A percentile compares a stretch with the other conserved stretches of the same genome.
Evolutionary conservation across 441 rosid genomes (phyloP).

Genomic region (Corymbia calophylla): DNA sequence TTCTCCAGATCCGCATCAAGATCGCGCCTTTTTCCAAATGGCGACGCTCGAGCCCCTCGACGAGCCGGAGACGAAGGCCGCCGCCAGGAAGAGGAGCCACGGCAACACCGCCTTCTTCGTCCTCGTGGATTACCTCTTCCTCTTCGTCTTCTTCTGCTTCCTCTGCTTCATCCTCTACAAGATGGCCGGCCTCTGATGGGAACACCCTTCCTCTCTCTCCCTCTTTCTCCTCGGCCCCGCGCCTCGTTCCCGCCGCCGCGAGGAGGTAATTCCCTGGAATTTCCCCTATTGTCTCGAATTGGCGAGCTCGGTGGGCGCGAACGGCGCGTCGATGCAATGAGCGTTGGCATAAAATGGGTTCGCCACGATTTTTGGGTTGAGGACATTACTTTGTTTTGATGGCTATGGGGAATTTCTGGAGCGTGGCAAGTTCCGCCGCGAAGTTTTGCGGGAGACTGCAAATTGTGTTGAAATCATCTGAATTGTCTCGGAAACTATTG

Average conservation of each 20-base stretch:
- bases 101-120: conserved; percentile 55
- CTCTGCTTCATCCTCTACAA: conserved; percentile 46
- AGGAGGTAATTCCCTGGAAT: background rate
- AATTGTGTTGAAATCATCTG: background rate
- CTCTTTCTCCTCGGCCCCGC: background rate
- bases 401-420: background rate
- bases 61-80: conserved; percentile 20
- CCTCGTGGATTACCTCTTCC: conserved; percentile 58
- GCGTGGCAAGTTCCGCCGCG: background rate
- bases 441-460: background rate
- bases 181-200: conserved; percentile 30
- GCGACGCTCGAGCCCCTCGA: conserved; percentile 39
- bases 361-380: background rate
- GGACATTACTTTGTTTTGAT: background rate
- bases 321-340: background rate
- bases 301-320: background rate
- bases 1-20: background rate
- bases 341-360: background rate
- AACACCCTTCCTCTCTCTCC: background rate
- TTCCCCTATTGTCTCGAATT: background rate
- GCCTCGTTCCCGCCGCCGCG: background rate
- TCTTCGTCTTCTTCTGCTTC: conserved; percentile 42
- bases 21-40: conserved; percentile 12
- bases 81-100: conserved; percentile 44
- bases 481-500: background rate